Conservation (phyloP, 1,139 yeast species). For the Arxiozyma telluris region DNA sequence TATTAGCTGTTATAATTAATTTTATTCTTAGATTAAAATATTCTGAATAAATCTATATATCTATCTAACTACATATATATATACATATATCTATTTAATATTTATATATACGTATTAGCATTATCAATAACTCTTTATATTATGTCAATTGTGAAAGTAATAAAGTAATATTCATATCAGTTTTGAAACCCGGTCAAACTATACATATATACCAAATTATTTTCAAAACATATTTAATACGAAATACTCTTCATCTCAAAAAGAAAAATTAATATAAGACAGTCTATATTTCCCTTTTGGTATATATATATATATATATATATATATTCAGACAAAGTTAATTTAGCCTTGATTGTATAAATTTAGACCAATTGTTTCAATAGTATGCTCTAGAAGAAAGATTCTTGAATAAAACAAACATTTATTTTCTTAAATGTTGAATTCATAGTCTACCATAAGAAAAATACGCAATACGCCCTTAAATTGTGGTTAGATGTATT, state of each 20-base stretch:
- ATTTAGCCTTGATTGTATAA: not conserved
- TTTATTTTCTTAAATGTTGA: too few relatives aligned
- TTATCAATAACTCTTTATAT: not conserved
- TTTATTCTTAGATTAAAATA: constrained; percentile 69
- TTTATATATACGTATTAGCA: not conserved
- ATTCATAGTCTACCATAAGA: not conserved
- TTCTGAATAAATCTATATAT: not conserved
- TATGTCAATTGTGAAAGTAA: not conserved
- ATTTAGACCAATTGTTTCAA: too few relatives aligned
- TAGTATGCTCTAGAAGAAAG: not conserved
- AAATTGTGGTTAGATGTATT: not conserved
- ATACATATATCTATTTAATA: not conserved
- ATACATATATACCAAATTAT: too few relatives aligned
- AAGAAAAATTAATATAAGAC: too few relatives aligned
- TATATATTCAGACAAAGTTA: not conserved
- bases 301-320: too few relatives aligned
- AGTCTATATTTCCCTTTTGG: too few relatives aligned
- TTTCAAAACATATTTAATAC: too few relatives aligned
- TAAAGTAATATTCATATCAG: not conserved
- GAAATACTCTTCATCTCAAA: not conserved
- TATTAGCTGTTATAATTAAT: constrained; percentile 87
- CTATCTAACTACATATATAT: too few relatives aligned
- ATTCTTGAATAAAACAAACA: not conserved
- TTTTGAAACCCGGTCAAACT: not conserved
- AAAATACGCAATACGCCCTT: not conserved